These are phyloP conservation scores for Dendrothele bispora DNA, from an alignment of 768 basidiomycete genomes.

Conservation along the genomic window DNA sequence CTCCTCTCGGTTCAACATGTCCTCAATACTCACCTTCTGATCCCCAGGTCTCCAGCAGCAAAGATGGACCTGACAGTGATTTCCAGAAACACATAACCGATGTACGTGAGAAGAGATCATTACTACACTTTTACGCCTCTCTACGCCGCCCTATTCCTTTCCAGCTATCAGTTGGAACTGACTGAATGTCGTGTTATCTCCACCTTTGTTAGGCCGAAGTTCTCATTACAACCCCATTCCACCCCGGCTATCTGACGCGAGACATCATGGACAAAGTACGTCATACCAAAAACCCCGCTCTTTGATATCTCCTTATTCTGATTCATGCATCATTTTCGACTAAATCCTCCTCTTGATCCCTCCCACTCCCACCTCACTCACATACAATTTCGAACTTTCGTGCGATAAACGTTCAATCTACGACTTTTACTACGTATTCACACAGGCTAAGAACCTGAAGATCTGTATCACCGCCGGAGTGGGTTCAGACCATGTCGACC, in stretches of 20 bases:
- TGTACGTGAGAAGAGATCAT: conserved; percentile 54
- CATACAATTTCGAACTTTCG: not conserved
- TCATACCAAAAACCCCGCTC: not conserved
- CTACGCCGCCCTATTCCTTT: too few species aligned
- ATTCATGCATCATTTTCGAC: not conserved
- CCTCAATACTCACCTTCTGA: not conserved
- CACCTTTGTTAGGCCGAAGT: conserved; percentile 59
- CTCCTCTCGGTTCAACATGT: not conserved
- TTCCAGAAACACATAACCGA: conserved; percentile 83
- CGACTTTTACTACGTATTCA: conserved; percentile 1
- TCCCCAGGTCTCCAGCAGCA: conserved; percentile 68
- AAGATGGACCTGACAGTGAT: conserved; percentile 77
- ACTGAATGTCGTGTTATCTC: too few species aligned
- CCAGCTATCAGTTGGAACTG: too few species aligned
- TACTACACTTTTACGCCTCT: too few species aligned
- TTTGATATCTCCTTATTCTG: conserved; percentile 5
- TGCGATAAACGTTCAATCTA: too few species aligned
- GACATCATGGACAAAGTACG: conserved; percentile 68
- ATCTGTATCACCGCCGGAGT: conserved; percentile 89
- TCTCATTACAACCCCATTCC: conserved; percentile 83
- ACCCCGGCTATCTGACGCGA: conserved; percentile 78
- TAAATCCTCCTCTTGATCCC: not conserved
- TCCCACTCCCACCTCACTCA: not conserved
- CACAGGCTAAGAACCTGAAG: conserved; percentile 84
- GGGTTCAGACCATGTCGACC: conserved; percentile 87